Evolutionary conservation across 768 basidiomycete genomes (phyloP), one percentile per base, ranked within the genome.

Genomic region (Serendipita sp.): DNA sequence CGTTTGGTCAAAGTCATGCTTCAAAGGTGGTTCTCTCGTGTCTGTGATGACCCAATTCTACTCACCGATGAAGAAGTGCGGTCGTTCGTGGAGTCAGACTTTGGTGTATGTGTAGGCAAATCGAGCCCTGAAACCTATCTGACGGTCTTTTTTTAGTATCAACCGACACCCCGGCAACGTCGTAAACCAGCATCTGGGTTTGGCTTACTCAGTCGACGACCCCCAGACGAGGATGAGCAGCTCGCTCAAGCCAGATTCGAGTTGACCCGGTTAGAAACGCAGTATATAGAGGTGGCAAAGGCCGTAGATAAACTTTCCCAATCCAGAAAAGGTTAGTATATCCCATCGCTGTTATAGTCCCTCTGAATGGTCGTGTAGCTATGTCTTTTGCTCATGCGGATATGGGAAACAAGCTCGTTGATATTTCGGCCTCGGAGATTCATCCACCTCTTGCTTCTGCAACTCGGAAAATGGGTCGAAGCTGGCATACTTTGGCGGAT

Each of bases 11-110:
- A 88, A 72, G 87, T 94, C 66, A 91, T 94, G 81, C 78, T 98
- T 23, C 96, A 98, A 74, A 78, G 90, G 66, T 99, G 96, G 95
- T 81, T 96, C 63, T 85, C 89, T 10, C 79, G 96, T 64, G 83
- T 98, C 36, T 95, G 88, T 75, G 92, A 94, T 71, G 92, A 98
- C 72, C 84, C 85, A 1, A 90, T 96, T 63, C 74, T 97, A 34
- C 75, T 91, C 44, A 76, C 84, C 64, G 95, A 98, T 69, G 96
- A 98, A 70, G 96, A 99, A 72, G 74, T 97, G 65, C 84, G 95
- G 34, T 87, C 87, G 15, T 99, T 99, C 72, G 82, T 99, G 66
- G 96, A 99, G 75, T 93, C 86, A 68, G 95, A 98, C 74, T 99
- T 98, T 76, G 96, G 96, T 2, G 79, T 79, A 66, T 66, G 78